Base-by-base conservation (phyloP, 1,139 yeast species). In the Debaryomycetaceae sp. region DNA sequence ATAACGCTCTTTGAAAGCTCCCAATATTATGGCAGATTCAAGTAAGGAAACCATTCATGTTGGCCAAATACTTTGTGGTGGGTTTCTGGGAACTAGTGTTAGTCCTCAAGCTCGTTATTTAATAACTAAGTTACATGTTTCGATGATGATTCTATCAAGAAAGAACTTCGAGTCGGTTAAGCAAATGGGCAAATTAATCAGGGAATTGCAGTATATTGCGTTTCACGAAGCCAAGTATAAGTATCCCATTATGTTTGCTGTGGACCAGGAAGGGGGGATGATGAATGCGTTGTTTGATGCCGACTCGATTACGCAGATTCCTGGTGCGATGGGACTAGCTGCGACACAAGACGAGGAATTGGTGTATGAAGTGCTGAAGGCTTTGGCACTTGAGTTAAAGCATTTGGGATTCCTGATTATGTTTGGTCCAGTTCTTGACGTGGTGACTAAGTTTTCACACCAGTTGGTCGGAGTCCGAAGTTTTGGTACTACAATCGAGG, bases 231-330 rank as follows among this genome's bases (percentile, higher is more conserved):
- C 79, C 1, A 67, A 74, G 31, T 81, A 79, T 48, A 63, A 70
- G 45, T 65, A 75, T 45, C 87, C 87, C 1, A 56, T 81, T 22
- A 60, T 87, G 44, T 83, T 91, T 65, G 92, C 95, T 11, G 78
- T 83, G 9, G 83, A 82, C 56, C 92, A 88, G 56, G 97, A 89
- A 58, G 78, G 92, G 36, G 88, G 87, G 45, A 78, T 87, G 79
- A 72, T 78, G 59, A 79, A 80, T 55, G 70, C 81, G 22, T 61
- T 81, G 34, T 77, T 75, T 51, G 84, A 79, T 49, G 69, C 74
- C 4, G 70, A 71, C 8, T 65, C 61, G 43, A 56, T 81, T 24
- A 74, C 81, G 7, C 86, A 81, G 54, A 78, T 75, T 47, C 87
- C 87, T 0, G 79, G 83, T 3, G 80, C 83, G 14, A 79, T 81